Evolutionary conservation across 805 yeast species (phyloP), one percentile per base, ranked within the genome.

Genomic region (Hanseniaspora lindneri): DNA sequence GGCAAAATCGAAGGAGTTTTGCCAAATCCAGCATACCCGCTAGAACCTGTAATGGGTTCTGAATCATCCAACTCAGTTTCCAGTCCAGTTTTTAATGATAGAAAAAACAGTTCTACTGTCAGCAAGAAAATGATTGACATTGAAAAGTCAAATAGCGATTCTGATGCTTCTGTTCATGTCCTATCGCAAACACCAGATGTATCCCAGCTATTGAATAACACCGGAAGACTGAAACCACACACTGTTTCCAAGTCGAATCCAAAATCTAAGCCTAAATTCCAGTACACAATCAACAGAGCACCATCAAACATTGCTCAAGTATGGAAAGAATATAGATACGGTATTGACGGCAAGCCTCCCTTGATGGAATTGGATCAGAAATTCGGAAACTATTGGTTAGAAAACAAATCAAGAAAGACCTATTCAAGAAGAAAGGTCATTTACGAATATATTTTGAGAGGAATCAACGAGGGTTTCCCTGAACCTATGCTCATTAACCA

Each of bases 301-400:
- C 51, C 51, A 13, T 39, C 46, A 32, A 49, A 39, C 17, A 43
- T 49, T 24, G 29, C 21, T 10, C 49, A 44, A 24, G 49, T 62
- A 29, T 67, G 70, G 67, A 61, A 60, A 41, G 74, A 69, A 42
- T 69, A 68, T 52, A 59, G 63, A 1, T 56, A 57, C 24, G 74
- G 74, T 1, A 58, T 68, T 28, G 60, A 67, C 49, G 71, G 71
- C 1, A 55, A 57, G n/a, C 71, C 71, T 7, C 62, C 72, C 2
- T 64, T 69, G 14, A 61, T 63, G 48, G 60, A 60, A 16, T 57
- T 69, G n/a, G 72, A 69, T 47, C 63, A 63, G 24, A 60, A 60
- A 36, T 69, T 62, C 52, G 71, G 71, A 5, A 65, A 67, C 42
- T 61, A 64, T 30, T 69, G 74, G 74, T 58, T 73, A 54, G 58